Percentiles rank a stretch among this genome's conserved stretches.
These are phyloP conservation scores for Lentinula aciculospora DNA, from an alignment of 768 basidiomycete species.

Conservation along the genomic window DNA sequence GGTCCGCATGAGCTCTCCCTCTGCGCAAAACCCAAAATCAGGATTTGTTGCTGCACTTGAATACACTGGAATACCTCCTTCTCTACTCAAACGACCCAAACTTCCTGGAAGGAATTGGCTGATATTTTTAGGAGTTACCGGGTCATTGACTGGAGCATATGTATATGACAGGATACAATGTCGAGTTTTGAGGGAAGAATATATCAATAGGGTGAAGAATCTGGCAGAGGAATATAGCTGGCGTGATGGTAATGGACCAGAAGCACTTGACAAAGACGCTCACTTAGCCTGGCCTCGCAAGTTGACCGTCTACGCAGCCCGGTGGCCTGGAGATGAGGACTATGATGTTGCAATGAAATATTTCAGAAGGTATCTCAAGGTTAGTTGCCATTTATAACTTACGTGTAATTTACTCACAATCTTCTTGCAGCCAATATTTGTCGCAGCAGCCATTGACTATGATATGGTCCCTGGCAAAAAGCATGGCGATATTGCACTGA, in stretches of 20 bases:
- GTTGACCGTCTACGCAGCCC: conserved; percentile 80
- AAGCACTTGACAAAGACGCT: conserved; percentile 27
- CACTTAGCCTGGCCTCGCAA: conserved; percentile 67
- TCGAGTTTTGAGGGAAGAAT: conserved; percentile 68
- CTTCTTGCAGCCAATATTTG: conserved; percentile 72
- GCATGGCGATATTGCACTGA: conserved; percentile 80
- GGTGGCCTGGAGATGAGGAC: conserved; percentile 96
- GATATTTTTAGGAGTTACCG: conserved; percentile 80
- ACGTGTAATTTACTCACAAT: conserved; percentile 5
- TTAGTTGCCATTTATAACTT: conserved; percentile 30
- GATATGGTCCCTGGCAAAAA: conserved; percentile 74
- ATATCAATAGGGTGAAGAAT: conserved; percentile 73
- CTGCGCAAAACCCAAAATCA: conserved; percentile 23
- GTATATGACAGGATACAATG: conserved; percentile 85
- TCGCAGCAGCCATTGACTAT: conserved; percentile 93
- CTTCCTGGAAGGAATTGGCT: conserved; percentile 93
- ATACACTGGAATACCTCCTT: conserved; percentile 64
- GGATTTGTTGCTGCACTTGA: conserved; percentile 58
- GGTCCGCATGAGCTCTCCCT: background rate
- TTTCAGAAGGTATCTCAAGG: conserved; percentile 98
- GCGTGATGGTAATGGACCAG: background rate
- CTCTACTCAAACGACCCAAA: conserved; percentile 82
- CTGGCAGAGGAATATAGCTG: conserved; percentile 49
- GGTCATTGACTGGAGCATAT: conserved; percentile 66
- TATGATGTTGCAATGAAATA: conserved; percentile 77